A percentile compares a stretch with the other conserved stretches of the same genome.
Conservation (phyloP, 257 asterid species). For the Plantago major region DNA sequence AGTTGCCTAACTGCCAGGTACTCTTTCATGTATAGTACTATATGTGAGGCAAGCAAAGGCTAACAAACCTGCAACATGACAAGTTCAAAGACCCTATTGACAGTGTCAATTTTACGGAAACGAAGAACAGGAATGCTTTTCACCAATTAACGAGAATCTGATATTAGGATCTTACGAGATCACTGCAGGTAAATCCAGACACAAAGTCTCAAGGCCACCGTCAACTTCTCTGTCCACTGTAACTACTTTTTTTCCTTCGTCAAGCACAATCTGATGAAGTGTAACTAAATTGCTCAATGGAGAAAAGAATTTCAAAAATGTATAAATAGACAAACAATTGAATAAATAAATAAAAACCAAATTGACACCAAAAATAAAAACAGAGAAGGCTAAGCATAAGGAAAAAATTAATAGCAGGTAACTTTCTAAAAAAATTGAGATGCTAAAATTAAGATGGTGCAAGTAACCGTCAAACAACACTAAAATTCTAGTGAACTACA, state of each 20-base stretch:
- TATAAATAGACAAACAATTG: background rate
- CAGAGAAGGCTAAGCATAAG: too few relatives aligned
- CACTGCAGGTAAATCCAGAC: constrained; percentile 89
- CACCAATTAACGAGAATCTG: background rate
- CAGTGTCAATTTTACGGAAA: too few relatives aligned
- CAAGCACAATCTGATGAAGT: constrained; percentile 62
- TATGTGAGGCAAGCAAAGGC: too few relatives aligned
- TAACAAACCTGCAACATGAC: too few relatives aligned
- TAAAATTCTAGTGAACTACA: too few relatives aligned
- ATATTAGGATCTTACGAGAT: constrained; percentile 58
- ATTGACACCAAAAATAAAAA: background rate
- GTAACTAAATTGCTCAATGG: background rate
- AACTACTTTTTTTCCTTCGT: constrained; percentile 57
- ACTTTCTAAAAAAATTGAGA: too few relatives aligned
- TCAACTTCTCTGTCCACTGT: constrained; percentile 96
- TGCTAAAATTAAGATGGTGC: too few relatives aligned
- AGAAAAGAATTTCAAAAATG: background rate
- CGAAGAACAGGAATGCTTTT: background rate
- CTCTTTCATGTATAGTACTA: too few relatives aligned
- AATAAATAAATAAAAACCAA: background rate
- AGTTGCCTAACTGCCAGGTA: too few relatives aligned
- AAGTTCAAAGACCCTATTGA: too few relatives aligned
- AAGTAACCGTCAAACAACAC: too few relatives aligned
- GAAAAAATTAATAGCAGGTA: too few relatives aligned
- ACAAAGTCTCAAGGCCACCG: constrained; percentile 90